phyloP scores from a whole-genome alignment of 805 yeast genomes.

The Metschnikowia colocasiae region DNA sequence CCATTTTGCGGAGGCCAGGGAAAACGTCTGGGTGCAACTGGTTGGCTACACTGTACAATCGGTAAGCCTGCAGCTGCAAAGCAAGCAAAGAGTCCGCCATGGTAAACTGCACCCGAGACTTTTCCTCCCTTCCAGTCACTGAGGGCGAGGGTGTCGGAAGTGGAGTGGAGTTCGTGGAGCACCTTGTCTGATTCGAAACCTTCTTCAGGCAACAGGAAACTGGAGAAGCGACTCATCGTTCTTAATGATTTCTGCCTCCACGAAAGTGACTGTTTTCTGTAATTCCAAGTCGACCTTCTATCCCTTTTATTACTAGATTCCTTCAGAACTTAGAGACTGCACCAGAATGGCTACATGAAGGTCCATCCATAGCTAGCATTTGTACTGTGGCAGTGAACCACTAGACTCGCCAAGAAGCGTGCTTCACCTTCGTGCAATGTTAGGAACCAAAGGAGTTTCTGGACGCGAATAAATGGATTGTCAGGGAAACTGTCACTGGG shows the following conservation, averaged over 20 bases:
- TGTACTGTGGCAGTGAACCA: no score
- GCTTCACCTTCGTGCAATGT: no score
- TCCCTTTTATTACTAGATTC: no score
- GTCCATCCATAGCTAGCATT: no score
- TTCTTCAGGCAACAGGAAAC: conserved; percentile 51
- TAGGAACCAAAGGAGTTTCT: no score
- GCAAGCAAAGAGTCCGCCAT: conserved; percentile 78
- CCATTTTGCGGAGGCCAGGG: conserved; percentile 96
- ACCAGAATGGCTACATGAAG: no score
- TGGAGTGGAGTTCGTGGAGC: conserved; percentile 46
- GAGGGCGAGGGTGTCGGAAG: conserved; percentile 49
- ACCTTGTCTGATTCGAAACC: conserved; percentile 56
- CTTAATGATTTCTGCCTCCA: conserved; percentile 59
- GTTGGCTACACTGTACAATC: conserved; percentile 78
- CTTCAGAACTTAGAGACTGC: no score
- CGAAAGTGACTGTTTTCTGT: conserved; percentile 35
- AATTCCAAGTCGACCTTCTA: conserved; percentile 63
- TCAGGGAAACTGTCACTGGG: no score
- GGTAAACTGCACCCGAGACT: conserved; percentile 94
- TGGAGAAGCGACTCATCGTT: conserved; percentile 46
- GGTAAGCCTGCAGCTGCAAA: conserved; percentile 74
- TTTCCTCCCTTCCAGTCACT: conserved; percentile 81
- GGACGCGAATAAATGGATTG: no score
- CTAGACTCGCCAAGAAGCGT: no score
- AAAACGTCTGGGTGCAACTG: conserved; percentile 96